Percentiles rank a stretch among this genome's conserved stretches.
phyloP scores from a whole-genome alignment of 768 basidiomycete genomes.

The Calocybe cyanea region DNA sequence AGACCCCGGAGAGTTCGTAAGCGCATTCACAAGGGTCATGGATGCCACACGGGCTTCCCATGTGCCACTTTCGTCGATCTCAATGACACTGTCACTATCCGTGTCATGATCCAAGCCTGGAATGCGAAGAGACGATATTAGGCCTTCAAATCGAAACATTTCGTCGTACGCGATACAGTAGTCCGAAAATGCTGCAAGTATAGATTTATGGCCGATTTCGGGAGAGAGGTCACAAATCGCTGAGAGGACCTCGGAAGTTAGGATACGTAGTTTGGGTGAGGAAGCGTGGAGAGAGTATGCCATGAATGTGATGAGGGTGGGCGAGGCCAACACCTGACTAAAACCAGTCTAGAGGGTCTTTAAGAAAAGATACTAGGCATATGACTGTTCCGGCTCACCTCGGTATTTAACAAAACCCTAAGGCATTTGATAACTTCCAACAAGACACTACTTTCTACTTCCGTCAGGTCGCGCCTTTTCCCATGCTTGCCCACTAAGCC shows the following conservation, averaged over 20 bases:
- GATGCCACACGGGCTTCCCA: constrained; percentile 82
- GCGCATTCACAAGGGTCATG: constrained; percentile 76
- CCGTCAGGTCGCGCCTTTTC: constrained; percentile 55
- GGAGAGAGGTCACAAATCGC: constrained; percentile 77
- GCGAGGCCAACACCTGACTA: constrained; percentile 55
- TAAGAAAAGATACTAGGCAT: constrained; percentile 7
- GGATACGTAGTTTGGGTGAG: constrained; percentile 63
- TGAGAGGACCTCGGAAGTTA: constrained; percentile 75
- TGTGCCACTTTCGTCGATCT: constrained; percentile 53
- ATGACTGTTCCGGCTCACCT: constrained; percentile 43
- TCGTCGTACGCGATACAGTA: constrained; percentile 70
- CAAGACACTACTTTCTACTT: constrained; percentile 65
- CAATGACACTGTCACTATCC: constrained; percentile 25
- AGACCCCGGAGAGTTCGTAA: constrained; percentile 70
- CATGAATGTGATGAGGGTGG: constrained; percentile 68
- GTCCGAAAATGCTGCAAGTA: constrained; percentile 78
- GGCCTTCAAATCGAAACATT: constrained; percentile 72
- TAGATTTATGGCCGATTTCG: constrained; percentile 66
- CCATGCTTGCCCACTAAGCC: constrained; percentile 63
- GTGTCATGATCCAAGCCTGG: constrained; percentile 41
- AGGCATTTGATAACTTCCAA: constrained; percentile 78
- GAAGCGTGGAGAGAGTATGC: constrained; percentile 65
- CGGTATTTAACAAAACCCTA: constrained; percentile 79
- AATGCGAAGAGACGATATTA: constrained; percentile 61
- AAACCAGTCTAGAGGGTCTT: constrained; percentile 58